These are phyloP conservation scores for Caryopteris hybrid DNA, from an alignment of 305 asterid genomes.

Conservation along the genomic window DNA sequence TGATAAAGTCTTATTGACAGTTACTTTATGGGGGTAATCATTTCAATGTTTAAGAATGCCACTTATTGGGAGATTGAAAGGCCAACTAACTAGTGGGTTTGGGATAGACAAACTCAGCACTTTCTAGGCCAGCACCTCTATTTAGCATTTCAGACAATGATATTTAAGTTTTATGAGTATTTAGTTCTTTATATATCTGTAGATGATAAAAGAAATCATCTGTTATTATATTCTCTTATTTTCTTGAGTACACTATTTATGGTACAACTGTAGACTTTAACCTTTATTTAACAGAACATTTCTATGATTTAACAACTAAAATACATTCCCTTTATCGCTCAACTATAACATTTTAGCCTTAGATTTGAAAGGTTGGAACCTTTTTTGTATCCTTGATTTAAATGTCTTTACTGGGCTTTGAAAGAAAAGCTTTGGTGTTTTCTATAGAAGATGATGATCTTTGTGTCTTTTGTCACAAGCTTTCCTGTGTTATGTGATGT, in stretches of 20 bases:
- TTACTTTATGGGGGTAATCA: not conserved
- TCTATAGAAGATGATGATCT: not conserved
- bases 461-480: not conserved
- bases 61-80: not conserved
- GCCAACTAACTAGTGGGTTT: not conserved
- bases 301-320: not conserved
- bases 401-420: not conserved
- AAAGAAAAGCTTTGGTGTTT: not conserved
- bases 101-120: not conserved
- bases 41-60: not conserved
- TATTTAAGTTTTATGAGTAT: not conserved
- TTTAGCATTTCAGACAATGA: not conserved
- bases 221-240: not conserved
- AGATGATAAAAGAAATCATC: not conserved
- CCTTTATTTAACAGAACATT: not conserved
- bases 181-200: not conserved
- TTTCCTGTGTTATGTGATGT: not conserved
- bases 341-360: not conserved
- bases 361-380: not conserved
- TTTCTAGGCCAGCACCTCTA: not conserved
- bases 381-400: not conserved
- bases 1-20: not conserved
- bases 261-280: not conserved
- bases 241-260: not conserved
- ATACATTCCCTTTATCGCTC: not conserved